Percentiles rank a stretch among this genome's conserved stretches.
phyloP scores from a whole-genome alignment of 805 yeast genomes.

The Wickerhamomyces chaumierensis region DNA sequence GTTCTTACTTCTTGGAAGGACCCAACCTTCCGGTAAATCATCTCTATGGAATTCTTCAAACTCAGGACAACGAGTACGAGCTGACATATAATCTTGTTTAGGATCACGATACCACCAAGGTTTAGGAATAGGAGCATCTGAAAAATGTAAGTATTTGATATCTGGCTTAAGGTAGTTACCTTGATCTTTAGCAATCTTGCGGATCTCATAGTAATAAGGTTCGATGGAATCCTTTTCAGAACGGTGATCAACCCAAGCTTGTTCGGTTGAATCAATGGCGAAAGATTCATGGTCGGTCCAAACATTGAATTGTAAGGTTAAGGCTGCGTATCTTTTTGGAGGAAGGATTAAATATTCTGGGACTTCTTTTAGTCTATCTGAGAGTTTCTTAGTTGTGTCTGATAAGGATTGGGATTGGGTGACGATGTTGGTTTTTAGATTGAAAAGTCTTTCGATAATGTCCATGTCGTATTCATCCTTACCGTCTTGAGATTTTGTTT shows the following conservation, averaged over 20 bases:
- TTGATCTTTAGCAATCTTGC: conserved; percentile 1
- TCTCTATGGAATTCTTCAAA: conserved; percentile 7
- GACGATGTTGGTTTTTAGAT: conserved; percentile 9
- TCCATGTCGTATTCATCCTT: conserved; percentile 45
- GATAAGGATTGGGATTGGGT: neutral
- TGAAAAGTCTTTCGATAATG: conserved; percentile 26
- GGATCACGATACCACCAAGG: conserved; percentile 37
- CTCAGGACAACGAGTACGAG: conserved; percentile 9
- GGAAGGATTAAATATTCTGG: conserved; percentile 31
- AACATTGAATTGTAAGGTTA: conserved; percentile 36
- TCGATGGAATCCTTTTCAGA: too few species aligned
- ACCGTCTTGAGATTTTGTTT: conserved; percentile 22
- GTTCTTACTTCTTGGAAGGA: conserved; percentile 5
- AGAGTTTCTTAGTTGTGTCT: conserved; percentile 1
- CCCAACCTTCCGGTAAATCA: neutral
- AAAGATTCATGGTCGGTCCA: conserved; percentile 28
- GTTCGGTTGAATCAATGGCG: conserved; percentile 32
- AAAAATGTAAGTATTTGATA: conserved; percentile 44
- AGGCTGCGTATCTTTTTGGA: conserved; percentile 36
- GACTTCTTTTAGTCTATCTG: conserved; percentile 5
- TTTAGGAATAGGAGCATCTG: conserved; percentile 56
- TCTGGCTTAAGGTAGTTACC: conserved; percentile 15
- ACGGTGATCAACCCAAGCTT: conserved; percentile 14
- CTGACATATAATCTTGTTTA: conserved; percentile 6
- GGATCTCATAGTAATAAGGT: conserved; percentile 12